These are phyloP conservation scores for Mesembryanthemum crystallinum DNA, from an alignment of 148 eudicot genomes.

Conservation along the genomic window DNA sequence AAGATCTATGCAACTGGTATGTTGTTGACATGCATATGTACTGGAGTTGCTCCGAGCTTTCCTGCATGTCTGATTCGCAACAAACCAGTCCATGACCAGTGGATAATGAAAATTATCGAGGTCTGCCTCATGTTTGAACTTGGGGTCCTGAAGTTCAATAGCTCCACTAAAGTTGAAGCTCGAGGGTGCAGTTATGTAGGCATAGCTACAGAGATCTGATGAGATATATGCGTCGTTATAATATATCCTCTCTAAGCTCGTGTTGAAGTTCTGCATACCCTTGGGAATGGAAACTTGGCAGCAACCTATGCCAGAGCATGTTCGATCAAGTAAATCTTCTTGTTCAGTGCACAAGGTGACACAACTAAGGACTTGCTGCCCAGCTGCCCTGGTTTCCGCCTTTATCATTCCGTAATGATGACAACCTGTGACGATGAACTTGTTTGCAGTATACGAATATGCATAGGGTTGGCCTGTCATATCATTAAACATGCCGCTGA, in stretches of 20 bases:
- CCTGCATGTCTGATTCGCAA: slow-evolving; percentile 13
- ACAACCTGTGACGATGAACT: slow-evolving; percentile 14
- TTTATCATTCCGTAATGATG: slow-evolving; percentile 13
- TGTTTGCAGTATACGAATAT: slow-evolving; percentile 12
- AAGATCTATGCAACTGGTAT: no score
- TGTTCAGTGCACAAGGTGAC: slow-evolving; percentile 18
- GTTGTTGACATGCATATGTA: slow-evolving; percentile 21
- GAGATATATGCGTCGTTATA: not conserved
- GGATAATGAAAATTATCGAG: not conserved
- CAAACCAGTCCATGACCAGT: slow-evolving; percentile 17
- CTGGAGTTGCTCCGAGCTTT: not conserved
- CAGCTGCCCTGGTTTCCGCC: no score
- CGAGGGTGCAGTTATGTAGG: not conserved
- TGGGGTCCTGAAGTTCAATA: slow-evolving; percentile 20
- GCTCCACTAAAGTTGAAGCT: slow-evolving; percentile 10
- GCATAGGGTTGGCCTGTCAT: slow-evolving; percentile 10
- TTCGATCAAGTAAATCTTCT: slow-evolving; percentile 6
- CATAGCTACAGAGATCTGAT: slow-evolving; percentile 10
- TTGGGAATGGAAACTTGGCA: slow-evolving; percentile 16
- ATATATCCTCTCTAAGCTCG: slow-evolving; percentile 5
- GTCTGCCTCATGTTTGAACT: not conserved
- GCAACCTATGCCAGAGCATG: slow-evolving; percentile 21
- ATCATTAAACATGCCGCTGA: no score
- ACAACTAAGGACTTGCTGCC: no score
- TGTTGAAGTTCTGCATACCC: slow-evolving; percentile 4